Conservation (phyloP, 1,139 yeast species). For the Hyphopichia wangnamkhiaoensis region DNA sequence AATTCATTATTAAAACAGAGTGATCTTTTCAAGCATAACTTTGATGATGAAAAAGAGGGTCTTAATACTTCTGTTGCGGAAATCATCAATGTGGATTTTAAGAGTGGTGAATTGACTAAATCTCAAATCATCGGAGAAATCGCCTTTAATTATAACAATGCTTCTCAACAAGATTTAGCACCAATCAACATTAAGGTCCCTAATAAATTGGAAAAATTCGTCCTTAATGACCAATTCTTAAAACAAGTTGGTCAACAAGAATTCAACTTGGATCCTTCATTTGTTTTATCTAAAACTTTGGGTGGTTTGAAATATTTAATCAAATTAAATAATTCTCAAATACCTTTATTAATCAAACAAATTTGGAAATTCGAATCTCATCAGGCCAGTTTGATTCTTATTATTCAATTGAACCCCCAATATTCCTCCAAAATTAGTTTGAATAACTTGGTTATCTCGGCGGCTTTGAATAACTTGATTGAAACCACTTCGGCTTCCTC, state of each 20-base stretch:
- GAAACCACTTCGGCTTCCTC: constrained; percentile 75
- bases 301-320: constrained; percentile 74
- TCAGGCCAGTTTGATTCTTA: constrained; percentile 82
- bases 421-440: constrained; percentile 46
- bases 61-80: constrained; percentile 80
- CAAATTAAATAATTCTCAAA: constrained; percentile 37
- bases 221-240: constrained; percentile 47
- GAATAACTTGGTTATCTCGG: constrained; percentile 68
- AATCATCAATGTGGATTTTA: constrained; percentile 71
- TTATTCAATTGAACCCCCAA: constrained; percentile 59
- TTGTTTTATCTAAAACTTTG: constrained; percentile 56
- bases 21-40: constrained; percentile 46
- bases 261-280: constrained; percentile 34
- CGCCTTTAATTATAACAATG: constrained; percentile 60
- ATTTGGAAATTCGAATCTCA: constrained; percentile 86
- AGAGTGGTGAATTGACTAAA: constrained; percentile 59
- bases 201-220: constrained; percentile 31
- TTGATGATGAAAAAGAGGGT: constrained; percentile 56
- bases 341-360: constrained; percentile 77
- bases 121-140: constrained; percentile 77
- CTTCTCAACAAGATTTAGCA: constrained; percentile 3
- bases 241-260: constrained; percentile 30
- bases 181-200: constrained; percentile 33
- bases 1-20: constrained; percentile 30
- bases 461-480: constrained; percentile 45